Conservation (phyloP, 768 basidiomycete genomes). For the Rhodotorula kratochvilovae region DNA sequence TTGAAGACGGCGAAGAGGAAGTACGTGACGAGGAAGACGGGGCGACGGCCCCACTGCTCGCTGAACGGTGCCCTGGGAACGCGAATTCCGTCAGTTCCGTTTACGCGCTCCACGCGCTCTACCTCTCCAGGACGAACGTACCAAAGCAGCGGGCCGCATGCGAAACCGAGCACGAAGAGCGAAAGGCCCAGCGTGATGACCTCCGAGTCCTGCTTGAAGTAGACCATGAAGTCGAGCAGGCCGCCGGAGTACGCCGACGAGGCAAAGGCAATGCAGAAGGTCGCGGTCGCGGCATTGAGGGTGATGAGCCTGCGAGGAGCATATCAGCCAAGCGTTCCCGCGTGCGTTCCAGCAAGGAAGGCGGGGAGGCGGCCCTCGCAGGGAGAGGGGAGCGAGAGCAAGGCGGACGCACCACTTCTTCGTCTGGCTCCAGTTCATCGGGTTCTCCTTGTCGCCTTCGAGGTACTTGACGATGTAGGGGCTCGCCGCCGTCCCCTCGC, state of each 20-base stretch:
- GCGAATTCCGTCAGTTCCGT: background rate
- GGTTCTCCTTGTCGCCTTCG: conserved; percentile 57
- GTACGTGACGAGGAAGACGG: conserved; percentile 53
- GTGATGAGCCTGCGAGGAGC: conserved; percentile 24
- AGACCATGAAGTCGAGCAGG: conserved; percentile 18
- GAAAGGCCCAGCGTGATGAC: conserved; percentile 43
- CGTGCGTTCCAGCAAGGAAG: too few species aligned
- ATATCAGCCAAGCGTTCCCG: too few species aligned
- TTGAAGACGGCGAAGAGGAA: conserved; percentile 52
- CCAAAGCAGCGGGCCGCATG: conserved; percentile 13
- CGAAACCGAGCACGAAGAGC: conserved; percentile 46
- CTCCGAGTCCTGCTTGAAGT: conserved; percentile 11
- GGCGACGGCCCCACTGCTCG: conserved; percentile 49
- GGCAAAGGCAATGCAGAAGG: conserved; percentile 42
- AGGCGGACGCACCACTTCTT: conserved; percentile 42
- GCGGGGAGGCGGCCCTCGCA: too few species aligned
- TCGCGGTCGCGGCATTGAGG: conserved; percentile 30
- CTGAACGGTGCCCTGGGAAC: conserved; percentile 47
- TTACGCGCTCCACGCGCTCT: too few species aligned
- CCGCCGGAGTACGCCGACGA: conserved; percentile 38
- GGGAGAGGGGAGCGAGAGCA: background rate
- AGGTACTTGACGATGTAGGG: conserved; percentile 56
- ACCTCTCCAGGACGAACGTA: too few species aligned
- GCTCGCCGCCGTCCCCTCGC: conserved; percentile 14
- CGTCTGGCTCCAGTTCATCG: conserved; percentile 55